A percentile compares a stretch with the other conserved stretches of the same genome.
Conservation (phyloP, 306 rosid species). For the Quercus glauca region DNA sequence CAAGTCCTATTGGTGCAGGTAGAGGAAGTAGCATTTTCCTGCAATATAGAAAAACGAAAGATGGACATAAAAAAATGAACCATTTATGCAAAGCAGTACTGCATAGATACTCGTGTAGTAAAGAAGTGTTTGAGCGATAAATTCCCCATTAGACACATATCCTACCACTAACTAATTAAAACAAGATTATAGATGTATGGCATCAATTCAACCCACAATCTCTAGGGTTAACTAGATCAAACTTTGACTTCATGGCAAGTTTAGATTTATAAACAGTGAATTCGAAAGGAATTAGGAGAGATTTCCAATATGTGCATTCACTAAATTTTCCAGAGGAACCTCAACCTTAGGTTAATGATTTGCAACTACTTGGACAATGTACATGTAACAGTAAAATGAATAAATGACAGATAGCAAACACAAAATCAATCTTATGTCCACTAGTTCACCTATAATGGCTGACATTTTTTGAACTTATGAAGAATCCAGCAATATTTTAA, state of each 20-base stretch:
- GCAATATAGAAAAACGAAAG: conserved; percentile 28
- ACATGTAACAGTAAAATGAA: not conserved
- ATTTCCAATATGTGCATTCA: not conserved
- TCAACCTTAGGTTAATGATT: not conserved
- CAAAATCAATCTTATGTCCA: not conserved
- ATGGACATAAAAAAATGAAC: conserved; percentile 15
- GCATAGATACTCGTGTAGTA: not conserved
- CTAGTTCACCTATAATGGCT: not conserved
- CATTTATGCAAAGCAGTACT: not conserved
- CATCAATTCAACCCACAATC: not conserved
- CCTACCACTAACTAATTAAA: not conserved
- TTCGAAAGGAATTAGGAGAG: not conserved
- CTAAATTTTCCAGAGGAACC: not conserved
- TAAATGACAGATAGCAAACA: not conserved
- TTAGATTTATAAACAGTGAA: not conserved
- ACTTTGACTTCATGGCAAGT: not conserved
- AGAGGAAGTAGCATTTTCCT: conserved; percentile 91
- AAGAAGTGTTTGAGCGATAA: not conserved
- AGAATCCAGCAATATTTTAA: not conserved
- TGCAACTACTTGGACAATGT: not conserved
- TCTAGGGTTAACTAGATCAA: not conserved
- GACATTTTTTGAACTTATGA: not conserved
- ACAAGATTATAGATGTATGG: not conserved
- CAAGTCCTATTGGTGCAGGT: conserved; percentile 72
- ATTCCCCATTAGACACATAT: not conserved